Evolutionary conservation across 208 protist genomes (phyloP), one percentile per base, ranked within the genome.

Genomic region (Kentomonas sorsogonicus): DNA sequence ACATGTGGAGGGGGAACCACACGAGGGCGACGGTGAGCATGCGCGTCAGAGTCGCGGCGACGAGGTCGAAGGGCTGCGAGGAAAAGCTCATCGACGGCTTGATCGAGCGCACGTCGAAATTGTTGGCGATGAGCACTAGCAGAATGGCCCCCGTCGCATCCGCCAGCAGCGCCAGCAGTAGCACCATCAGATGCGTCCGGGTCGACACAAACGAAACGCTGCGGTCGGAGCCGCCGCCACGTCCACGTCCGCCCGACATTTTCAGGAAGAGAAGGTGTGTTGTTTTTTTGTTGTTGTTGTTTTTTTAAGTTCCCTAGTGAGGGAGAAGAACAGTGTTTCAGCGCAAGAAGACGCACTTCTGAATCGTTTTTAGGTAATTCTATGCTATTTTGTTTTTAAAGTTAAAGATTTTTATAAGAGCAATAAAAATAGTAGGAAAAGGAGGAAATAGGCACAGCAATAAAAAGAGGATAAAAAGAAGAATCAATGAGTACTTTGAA

Each of bases 191-290:
- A n/a, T 58, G 61, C 23, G 40, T 65, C 15, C 26, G 29, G 4
- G 31, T 31, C 6, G 63, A 71, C 23, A 67, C 57, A 22, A 71
- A 27, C 41, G 48, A 63, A 18, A 66, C 68, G 16, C 61, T 52
- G 30, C 63, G 56, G 38, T 50, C 60, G 16, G 43, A 45, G 13
- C 57, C 62, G 30, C 53, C 46, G 20, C 54, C 43, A 11, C 64
- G 56, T 6, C 64, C 52, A 33, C 56, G 38, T 31, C 53, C 43
- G 3, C 33, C 46, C 18, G 61, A 73, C 72, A 78, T 67, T 48
- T 30, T n/a, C n/a, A n/a, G n/a, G n/a, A n/a, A n/a, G n/a, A n/a
- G n/a, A n/a, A n/a, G n/a, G n/a, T n/a, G 16, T 43, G 9, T 23
- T 11, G 22, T 9, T 22, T 53, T 11, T 18, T 34, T 13, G 0